These are phyloP conservation scores for Aspergillus piperis DNA, from an alignment of 2,329 filamentous ascomycete genomes.

Conservation along the genomic window DNA sequence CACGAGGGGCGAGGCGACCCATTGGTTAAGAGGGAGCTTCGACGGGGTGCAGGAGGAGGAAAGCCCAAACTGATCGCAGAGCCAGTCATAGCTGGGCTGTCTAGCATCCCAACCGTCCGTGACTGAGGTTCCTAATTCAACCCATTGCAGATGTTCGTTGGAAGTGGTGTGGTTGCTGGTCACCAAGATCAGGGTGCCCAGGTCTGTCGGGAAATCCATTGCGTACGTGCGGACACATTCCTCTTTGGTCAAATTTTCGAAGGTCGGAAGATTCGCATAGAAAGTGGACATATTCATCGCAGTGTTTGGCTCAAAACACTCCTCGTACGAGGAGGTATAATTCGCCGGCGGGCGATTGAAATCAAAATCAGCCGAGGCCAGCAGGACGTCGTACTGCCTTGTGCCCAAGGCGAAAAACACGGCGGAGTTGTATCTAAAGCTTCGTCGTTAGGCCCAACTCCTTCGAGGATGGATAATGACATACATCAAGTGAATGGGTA, in stretches of 20 bases:
- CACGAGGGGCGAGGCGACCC: not conserved
- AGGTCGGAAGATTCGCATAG: not conserved
- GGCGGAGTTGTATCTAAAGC: slow-evolving; percentile 8
- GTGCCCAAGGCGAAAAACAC: slow-evolving; percentile 5
- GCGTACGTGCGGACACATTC: not conserved
- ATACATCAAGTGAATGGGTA: slow-evolving; percentile 25
- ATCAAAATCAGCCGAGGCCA: not conserved
- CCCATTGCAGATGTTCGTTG: not conserved
- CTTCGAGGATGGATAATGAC: not conserved
- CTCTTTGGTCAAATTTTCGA: not conserved
- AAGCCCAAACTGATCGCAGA: not conserved
- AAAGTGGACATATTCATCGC: not conserved
- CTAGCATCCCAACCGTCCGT: too few species aligned
- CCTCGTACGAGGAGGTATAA: not conserved
- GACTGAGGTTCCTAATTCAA: too few species aligned
- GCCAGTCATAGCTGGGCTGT: not conserved
- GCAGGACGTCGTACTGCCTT: not conserved
- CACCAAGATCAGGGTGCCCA: not conserved
- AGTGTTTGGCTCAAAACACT: not conserved
- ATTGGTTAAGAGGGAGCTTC: not conserved
- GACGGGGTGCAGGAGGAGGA: not conserved
- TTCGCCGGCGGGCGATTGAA: not conserved
- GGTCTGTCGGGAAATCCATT: not conserved
- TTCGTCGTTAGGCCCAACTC: not conserved
- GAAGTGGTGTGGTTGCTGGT: not conserved